These are phyloP conservation scores for Ottelia alismoides DNA, from an alignment of 106 monocot species.

Conservation along the genomic window DNA sequence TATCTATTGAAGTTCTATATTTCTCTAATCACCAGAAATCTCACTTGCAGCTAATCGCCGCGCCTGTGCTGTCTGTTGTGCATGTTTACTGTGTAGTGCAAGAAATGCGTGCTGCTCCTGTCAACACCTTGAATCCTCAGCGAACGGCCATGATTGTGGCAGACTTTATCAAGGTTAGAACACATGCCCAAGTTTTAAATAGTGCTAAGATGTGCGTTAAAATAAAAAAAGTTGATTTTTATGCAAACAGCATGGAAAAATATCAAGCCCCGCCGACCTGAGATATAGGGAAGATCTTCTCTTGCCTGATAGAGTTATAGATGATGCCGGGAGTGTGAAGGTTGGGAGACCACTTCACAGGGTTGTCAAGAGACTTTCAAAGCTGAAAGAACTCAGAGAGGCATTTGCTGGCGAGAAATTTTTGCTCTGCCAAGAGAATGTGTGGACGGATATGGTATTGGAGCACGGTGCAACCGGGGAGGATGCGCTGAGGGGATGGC, in stretches of 20 bases:
- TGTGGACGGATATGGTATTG: conserved; percentile 38
- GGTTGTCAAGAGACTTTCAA: conserved; percentile 28
- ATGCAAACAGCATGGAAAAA: conserved; percentile 38
- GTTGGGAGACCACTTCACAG: conserved; percentile 46
- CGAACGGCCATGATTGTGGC: conserved; percentile 82
- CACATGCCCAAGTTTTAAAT: no score
- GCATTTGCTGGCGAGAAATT: no score
- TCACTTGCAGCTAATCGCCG: conserved; percentile 53
- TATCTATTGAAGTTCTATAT: no score
- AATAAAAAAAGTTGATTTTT: no score
- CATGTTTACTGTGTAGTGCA: conserved; percentile 69
- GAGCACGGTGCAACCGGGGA: conserved; percentile 56
- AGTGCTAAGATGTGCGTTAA: no score
- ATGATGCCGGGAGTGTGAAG: conserved; percentile 65
- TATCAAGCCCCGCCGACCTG: conserved; percentile 62
- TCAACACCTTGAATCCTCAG: conserved; percentile 82
- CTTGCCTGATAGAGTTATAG: conserved; percentile 53
- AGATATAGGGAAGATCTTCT: conserved; percentile 67
- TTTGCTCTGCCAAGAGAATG: conserved; percentile 27
- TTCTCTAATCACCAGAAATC: no score
- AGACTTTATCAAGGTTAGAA: conserved; percentile 50
- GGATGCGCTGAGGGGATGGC: conserved; percentile 74
- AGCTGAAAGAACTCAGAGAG: conserved; percentile 27
- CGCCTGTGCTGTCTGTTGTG: conserved; percentile 57
- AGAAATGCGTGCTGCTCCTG: conserved; percentile 79